Evolutionary conservation across 345 rosid genomes (phyloP), one percentile per base, ranked within the genome.

Genomic region (Murraya koenigii): DNA sequence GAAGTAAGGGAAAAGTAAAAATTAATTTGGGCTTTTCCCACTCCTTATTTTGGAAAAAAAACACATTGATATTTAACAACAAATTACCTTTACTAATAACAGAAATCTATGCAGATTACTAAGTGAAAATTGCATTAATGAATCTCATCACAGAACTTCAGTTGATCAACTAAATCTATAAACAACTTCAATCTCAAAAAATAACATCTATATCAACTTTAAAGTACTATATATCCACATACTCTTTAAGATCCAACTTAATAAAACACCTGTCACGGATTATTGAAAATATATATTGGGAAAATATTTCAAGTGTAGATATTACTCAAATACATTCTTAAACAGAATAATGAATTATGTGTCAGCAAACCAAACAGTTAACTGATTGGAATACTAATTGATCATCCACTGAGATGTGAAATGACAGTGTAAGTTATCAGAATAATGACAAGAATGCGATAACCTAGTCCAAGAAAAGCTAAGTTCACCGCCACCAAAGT

Each of bases 401-500:
- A 15, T 38, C 28, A 39, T 66, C 54, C 30, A 38, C 38, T 14
- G 19, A n/a, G 54, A 38, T 25, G 20, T 5, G n/a, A 6, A 39
- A 66, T n/a, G 71, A 23, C 52, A 39, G 32, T n/a, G 10, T 38
- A 10, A 38, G 47, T 6, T 71, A 82, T 82, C 85, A 35, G 85
- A 71, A 69, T 75, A 61, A 59, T 44, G 44, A 49, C 20, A 36
- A 17, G 66, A 11, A 6, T 49, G 70, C 13, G 30, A 54, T 44
- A 74, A 33, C 47, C 49, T 30, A 36, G 71, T 58, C 44, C 76
- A 69, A 63, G 69, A 63, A 67, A 69, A 72, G n/a, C 60, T 38
- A 73, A 80, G 41, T 69, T 78, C 88, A 49, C 85, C 78, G 79
- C 36, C 23, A 8, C 64, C 77, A 58, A 10, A 56, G 25, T 22